Conservation (phyloP, 2,329 filamentous ascomycete genomes). For the Mariannaea elegans region DNA sequence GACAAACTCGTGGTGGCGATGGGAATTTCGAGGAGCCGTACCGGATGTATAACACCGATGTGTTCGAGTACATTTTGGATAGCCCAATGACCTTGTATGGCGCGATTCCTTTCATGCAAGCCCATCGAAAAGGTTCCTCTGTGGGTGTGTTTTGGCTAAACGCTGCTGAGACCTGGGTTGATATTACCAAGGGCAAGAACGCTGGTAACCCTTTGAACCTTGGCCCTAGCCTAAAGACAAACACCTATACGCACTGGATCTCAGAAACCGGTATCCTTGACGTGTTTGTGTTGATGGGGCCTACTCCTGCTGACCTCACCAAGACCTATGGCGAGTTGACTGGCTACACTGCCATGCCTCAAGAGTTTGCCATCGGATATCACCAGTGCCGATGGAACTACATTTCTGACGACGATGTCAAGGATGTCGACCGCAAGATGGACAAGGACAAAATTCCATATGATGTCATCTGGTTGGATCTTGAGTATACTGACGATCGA, state of each 20-base stretch:
- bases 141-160: conserved; percentile 99
- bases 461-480: conserved; percentile 98
- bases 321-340: conserved; percentile 89
- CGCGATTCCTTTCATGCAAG: conserved; percentile 98
- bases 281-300: conserved; percentile 93
- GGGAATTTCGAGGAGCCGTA: conserved; percentile 91
- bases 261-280: conserved; percentile 91
- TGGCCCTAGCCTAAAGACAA: conserved; percentile 72
- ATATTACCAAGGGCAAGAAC: conserved; percentile 83
- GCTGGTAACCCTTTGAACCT: conserved; percentile 80
- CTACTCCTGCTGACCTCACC: conserved; percentile 82
- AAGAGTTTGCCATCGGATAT: conserved; percentile 91
- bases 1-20: conserved; percentile 87
- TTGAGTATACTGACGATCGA: conserved; percentile 96
- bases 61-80: conserved; percentile 97
- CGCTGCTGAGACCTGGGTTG: conserved; percentile 95
- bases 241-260: conserved; percentile 95
- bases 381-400: conserved; percentile 99
- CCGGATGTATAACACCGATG: conserved; percentile 93
- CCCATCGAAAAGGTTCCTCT: conserved; percentile 90
- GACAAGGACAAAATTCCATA: conserved; percentile 96
- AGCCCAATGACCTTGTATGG: conserved; percentile 99
- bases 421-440: conserved; percentile 95
- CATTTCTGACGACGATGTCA: conserved; percentile 94
- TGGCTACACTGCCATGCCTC: conserved; percentile 88